Evolutionary conservation across 352 stramenopile genomes (phyloP), one percentile per base, ranked within the genome.

Genomic region (Phytophthora podocarpi): DNA sequence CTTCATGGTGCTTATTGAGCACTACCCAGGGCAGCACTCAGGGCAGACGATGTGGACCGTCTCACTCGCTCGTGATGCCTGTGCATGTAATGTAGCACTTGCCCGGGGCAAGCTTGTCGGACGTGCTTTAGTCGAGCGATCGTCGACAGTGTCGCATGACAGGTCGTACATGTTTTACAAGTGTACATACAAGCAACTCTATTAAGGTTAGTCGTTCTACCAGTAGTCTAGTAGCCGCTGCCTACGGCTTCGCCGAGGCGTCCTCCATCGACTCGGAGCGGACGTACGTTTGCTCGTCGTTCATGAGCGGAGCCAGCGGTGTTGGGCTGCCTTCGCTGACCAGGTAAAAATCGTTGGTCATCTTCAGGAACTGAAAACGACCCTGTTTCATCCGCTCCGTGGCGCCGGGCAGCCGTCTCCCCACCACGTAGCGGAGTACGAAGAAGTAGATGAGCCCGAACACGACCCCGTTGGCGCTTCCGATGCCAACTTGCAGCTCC

Each of bases 391-490:
- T 69, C 10, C 50, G 40, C 35, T 69, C 55, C 3, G 67, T 73
- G 20, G 48, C 47, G 1, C 28, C 24, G 23, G 74, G 58, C 3
- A 82, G 67, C 0, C 61, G 67, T 47, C 57, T 66, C 15, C 42
- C 71, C 0, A 88, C 27, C 7, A 69, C 26, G n/a, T 70, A 79
- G 31, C 76, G 78, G 37, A 79, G 36, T 28, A 79, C 36, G 23
- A 72, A 58, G 41, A 88, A 85, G 66, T 79, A 85, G 36, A 79
- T 3, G 16, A 76, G 46, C 3, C 62, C 71, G 15, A 83, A 59
- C 15, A 84, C 56, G 23, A 76, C 50, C 2, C 78, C 78, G 48
- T 81, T 28, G 5, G 45, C 53, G 26, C 56, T 64, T 41, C 78
- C 78, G 20, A 88, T 73, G 21, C 18, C 50, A 35, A 82, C 73